Evolutionary conservation across 371 early-diverging fungal genomes (phyloP).

Genomic region (Apophysomyces sp.): DNA sequence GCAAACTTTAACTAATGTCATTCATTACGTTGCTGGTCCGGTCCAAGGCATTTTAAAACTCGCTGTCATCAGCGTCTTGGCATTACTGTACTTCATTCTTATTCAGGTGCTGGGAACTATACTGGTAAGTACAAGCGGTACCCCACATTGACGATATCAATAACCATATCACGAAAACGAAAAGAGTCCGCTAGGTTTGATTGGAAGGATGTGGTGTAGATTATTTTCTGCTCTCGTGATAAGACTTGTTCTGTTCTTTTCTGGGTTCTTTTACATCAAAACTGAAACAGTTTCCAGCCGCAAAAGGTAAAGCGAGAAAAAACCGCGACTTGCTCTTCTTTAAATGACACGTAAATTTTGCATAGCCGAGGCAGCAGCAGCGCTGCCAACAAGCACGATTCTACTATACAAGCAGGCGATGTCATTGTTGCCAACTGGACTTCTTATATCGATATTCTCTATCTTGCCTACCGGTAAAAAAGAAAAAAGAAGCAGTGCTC

Average conservation of each 20-base stretch:
- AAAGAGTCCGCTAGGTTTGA: conserved; percentile 38
- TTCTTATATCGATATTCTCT: conserved; percentile 83
- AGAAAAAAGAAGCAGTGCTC: background rate
- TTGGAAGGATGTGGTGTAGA: conserved; percentile 41
- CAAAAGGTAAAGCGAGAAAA: conserved; percentile 45
- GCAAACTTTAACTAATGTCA: conserved; percentile 27
- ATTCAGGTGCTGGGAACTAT: conserved; percentile 29
- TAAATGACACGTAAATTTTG: background rate
- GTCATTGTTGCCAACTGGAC: conserved; percentile 81
- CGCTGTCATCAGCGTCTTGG: conserved; percentile 25
- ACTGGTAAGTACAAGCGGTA: conserved; percentile 22
- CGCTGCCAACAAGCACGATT: conserved; percentile 12
- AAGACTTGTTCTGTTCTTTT: conserved; percentile 55
- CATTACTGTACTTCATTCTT: conserved; percentile 33
- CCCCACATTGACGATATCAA: background rate
- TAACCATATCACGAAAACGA: background rate
- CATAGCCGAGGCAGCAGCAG: conserved; percentile 15
- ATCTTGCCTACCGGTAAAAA: conserved; percentile 63
- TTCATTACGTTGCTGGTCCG: conserved; percentile 46
- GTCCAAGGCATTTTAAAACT: conserved; percentile 48
- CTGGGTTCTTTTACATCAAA: conserved; percentile 68
- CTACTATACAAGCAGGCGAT: conserved; percentile 57
- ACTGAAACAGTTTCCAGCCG: conserved; percentile 52
- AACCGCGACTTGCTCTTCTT: background rate
- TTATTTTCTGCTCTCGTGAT: conserved; percentile 35